These are phyloP conservation scores for Pseudogymnoascus sp. DNA, from an alignment of 2,329 filamentous ascomycete species.

Conservation along the genomic window DNA sequence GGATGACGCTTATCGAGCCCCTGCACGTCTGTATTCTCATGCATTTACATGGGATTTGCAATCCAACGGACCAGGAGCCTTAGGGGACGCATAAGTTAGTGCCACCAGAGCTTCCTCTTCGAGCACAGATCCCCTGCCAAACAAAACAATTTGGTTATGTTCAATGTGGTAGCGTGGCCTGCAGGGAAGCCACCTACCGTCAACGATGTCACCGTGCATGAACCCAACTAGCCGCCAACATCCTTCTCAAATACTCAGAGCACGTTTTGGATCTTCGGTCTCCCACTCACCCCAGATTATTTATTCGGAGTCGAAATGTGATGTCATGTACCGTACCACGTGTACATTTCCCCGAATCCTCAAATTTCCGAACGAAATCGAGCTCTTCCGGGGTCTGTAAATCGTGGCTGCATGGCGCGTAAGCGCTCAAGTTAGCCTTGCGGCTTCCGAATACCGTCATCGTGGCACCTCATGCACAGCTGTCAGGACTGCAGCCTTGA, in stretches of 20 bases:
- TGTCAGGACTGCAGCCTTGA: background rate
- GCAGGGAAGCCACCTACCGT: background rate
- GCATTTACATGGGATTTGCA: background rate
- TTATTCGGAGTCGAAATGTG: background rate
- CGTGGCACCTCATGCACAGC: background rate
- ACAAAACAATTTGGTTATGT: background rate
- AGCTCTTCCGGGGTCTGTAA: background rate
- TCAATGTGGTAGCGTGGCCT: background rate
- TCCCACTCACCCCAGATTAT: background rate
- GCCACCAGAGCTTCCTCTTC: background rate
- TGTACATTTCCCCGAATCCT: slow-evolving; percentile 1
- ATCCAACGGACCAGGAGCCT: background rate
- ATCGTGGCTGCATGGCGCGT: background rate
- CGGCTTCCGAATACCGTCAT: slow-evolving; percentile 1
- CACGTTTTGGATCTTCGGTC: background rate
- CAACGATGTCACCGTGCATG: slow-evolving; percentile 5
- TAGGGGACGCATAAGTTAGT: background rate
- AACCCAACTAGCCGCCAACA: background rate
- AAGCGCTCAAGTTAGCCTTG: slow-evolving; percentile 1
- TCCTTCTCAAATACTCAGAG: background rate
- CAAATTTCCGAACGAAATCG: background rate
- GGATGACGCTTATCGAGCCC: background rate
- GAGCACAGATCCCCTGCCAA: background rate
- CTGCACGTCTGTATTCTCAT: background rate
- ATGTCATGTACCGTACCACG: slow-evolving; percentile 5